Conservation (phyloP, 352 stramenopile genomes). For the Globisporangium recalcitrans region DNA sequence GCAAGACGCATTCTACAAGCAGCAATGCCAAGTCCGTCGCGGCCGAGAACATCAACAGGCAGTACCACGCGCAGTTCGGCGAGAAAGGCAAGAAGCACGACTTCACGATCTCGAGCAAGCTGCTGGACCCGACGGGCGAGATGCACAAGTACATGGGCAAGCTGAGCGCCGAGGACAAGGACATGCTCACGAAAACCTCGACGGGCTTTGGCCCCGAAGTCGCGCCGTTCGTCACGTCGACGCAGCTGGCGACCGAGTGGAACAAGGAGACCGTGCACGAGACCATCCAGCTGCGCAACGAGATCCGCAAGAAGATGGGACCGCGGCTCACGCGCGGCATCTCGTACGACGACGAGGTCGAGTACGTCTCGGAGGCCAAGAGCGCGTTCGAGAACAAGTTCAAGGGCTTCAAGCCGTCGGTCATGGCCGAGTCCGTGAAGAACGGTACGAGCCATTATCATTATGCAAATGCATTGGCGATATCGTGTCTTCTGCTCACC, state of each 20-base stretch:
- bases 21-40: conserved; percentile 2
- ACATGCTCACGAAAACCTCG: conserved; percentile 58
- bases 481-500: background rate
- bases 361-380: conserved; percentile 75
- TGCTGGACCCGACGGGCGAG: conserved; percentile 55
- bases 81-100: conserved; percentile 53
- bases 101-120: conserved; percentile 48
- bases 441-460: conserved; percentile 46
- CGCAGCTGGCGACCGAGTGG: conserved; percentile 64
- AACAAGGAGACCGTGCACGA: conserved; percentile 48
- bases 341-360: conserved; percentile 72
- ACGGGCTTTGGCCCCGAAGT: conserved; percentile 49
- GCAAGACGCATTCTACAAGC: conserved; percentile 5
- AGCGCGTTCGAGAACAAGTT: conserved; percentile 68
- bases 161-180: conserved; percentile 40
- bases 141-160: conserved; percentile 59
- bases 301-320: conserved; percentile 60
- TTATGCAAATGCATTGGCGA: too few species aligned
- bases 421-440: conserved; percentile 73
- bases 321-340: conserved; percentile 49
- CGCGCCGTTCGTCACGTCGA: conserved; percentile 52
- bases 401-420: conserved; percentile 60
- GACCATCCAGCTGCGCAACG: conserved; percentile 54
- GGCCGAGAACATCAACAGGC: conserved; percentile 49
- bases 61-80: conserved; percentile 63